Evolutionary conservation across 2,329 filamentous ascomycete species (phyloP), one percentile per base, ranked within the genome.

Genomic region (Akanthomyces uredinophilus): DNA sequence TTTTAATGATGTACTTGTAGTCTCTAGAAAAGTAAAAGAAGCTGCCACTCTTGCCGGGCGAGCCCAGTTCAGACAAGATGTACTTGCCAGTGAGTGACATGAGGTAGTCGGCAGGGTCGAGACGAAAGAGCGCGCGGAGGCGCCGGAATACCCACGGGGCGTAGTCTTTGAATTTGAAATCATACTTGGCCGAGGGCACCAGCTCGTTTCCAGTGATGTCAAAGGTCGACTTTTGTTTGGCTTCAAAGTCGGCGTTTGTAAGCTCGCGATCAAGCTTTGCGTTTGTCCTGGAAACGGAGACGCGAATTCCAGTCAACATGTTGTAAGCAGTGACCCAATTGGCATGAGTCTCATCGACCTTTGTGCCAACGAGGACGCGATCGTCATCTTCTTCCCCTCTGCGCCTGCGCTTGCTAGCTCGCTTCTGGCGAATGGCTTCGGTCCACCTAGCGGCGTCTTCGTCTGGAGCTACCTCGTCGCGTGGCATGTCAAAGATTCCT

Each of bases 1-100:
- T 99, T 78, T 99, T 99, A 84, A 99, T 99, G 77, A 99, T 99
- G 78, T 99, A 99, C 78, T 97, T 98, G 83, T 99, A 99, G 77
- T 99, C 95, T 70, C 95, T 85, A 53, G 95, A 98, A 78, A 98
- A 99, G 81, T 99, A 99, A 79, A 99, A 99, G 79, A 99, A 99
- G 75, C 93, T 98, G 67, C 95, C 95, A 74, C 93, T 97, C 81
- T 99, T 99, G 64, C 95, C 95, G 1, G 95, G 95, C 4, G 95
- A 98, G 41, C 95, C 95, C 63, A 99, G 84, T 75, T 99, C 95
- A 5, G 95, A 98, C 66, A 99, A 83, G 61, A 99, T 98, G 76
- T 99, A 99, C 78, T 99, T 99, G 75, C 93, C 95, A 16, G 95
- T 98, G 70, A 99, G 79, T 8, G 95, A 99, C 87, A 99, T 96